phyloP scores from a whole-genome alignment of 2,329 filamentous ascomycete species.

The Phoma sp. region DNA sequence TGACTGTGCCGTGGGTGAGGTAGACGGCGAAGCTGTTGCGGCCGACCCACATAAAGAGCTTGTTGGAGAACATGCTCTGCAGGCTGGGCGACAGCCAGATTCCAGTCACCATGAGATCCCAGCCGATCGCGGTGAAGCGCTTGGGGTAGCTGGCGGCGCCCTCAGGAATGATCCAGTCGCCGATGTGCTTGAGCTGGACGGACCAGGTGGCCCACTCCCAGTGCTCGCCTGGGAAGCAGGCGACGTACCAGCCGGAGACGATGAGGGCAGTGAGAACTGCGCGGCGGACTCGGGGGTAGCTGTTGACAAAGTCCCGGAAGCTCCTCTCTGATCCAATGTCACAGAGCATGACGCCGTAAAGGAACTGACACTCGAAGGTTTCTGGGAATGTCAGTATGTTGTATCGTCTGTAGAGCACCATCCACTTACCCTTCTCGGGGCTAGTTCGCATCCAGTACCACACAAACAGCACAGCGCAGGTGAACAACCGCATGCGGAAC shows the following conservation, averaged over 20 bases:
- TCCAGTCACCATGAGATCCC: conserved; percentile 57
- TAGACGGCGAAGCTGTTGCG: conserved; percentile 63
- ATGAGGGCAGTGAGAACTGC: conserved; percentile 49
- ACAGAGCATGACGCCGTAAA: conserved; percentile 59
- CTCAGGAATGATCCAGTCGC: conserved; percentile 55
- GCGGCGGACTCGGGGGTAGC: conserved; percentile 46
- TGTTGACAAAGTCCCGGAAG: conserved; percentile 54
- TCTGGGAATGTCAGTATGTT: conserved; percentile 45
- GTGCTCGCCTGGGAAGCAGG: conserved; percentile 58
- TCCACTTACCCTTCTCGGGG: conserved; percentile 53
- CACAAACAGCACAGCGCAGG: conserved; percentile 53
- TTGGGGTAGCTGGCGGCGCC: conserved; percentile 52
- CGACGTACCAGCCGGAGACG: conserved; percentile 54
- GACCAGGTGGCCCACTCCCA: conserved; percentile 60
- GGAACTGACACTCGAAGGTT: conserved; percentile 60
- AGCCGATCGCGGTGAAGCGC: conserved; percentile 55
- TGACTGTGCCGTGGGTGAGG: conserved; percentile 60
- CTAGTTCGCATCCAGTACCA: conserved; percentile 58
- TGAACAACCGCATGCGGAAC: conserved; percentile 55
- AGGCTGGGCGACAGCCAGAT: conserved; percentile 58
- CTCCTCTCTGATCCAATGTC: conserved; percentile 56
- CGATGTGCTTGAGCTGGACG: conserved; percentile 48
- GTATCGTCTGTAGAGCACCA: neutral
- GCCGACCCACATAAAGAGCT: conserved; percentile 60
- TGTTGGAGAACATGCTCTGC: conserved; percentile 58